A percentile compares a stretch with the other conserved stretches of the same genome.
phyloP scores from a whole-genome alignment of 2,329 filamentous ascomycete genomes.

The Penicillium italicum region DNA sequence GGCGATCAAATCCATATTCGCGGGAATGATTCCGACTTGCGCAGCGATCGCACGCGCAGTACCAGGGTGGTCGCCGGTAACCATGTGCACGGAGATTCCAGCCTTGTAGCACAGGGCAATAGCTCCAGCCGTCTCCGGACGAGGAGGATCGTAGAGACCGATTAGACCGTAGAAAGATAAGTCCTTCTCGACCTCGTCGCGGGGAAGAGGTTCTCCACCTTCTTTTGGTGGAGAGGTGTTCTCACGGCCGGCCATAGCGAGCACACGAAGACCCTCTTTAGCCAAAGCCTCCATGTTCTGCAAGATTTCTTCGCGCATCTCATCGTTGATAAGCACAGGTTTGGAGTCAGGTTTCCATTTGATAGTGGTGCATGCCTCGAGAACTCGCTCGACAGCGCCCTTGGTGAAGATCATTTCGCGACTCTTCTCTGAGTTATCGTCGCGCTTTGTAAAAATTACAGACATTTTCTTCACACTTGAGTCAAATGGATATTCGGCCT shows the following conservation, averaged over 20 bases:
- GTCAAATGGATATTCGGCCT: slow-evolving; percentile 70
- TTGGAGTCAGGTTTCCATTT: slow-evolving; percentile 40
- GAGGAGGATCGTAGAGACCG: slow-evolving; percentile 82
- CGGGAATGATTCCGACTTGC: slow-evolving; percentile 72
- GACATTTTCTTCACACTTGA: slow-evolving; percentile 75
- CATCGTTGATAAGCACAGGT: slow-evolving; percentile 49
- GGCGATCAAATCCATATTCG: slow-evolving; percentile 58
- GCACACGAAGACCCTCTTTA: slow-evolving; percentile 64
- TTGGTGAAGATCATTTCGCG: slow-evolving; percentile 41
- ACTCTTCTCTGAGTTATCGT: slow-evolving; percentile 17
- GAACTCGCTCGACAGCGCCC: slow-evolving; percentile 63
- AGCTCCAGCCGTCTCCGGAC: slow-evolving; percentile 70
- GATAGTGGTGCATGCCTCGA: slow-evolving; percentile 59
- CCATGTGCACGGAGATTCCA: slow-evolving; percentile 77
- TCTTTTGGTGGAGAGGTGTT: slow-evolving; percentile 9
- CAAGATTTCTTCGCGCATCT: slow-evolving; percentile 56
- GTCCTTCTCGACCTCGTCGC: slow-evolving; percentile 61
- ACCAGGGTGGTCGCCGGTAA: slow-evolving; percentile 76
- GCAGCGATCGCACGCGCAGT: slow-evolving; percentile 75
- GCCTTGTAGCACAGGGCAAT: slow-evolving; percentile 68
- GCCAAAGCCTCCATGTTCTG: slow-evolving; percentile 67
- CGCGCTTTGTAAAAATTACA: slow-evolving; percentile 55
- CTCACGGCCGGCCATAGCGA: slow-evolving; percentile 57
- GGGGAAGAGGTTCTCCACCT: slow-evolving; percentile 34
- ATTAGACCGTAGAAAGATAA: slow-evolving; percentile 76